Percentiles rank a stretch among this genome's conserved stretches.
Evolutionary conservation across 148 eudicot species (phyloP).

Genomic region (Spergularia marina): DNA sequence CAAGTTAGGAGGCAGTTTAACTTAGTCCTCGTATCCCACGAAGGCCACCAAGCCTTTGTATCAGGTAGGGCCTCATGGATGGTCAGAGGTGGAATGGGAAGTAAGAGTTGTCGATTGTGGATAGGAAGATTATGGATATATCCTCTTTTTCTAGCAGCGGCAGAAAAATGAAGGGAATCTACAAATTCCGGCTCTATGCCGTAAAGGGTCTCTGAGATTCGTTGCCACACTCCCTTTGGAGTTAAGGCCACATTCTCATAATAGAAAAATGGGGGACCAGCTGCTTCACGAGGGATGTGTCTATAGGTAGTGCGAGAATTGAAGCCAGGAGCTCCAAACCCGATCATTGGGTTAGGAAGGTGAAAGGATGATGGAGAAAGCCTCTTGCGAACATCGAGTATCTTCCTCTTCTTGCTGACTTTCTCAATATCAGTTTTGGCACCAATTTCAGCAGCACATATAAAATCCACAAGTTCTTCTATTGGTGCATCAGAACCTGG

Average conservation of each 20-base stretch:
- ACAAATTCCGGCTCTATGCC: slow-evolving; percentile 28
- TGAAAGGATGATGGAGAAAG: not conserved
- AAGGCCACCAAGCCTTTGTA: slow-evolving; percentile 31
- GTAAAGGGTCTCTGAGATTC: slow-evolving; percentile 19
- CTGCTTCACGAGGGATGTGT: not conserved
- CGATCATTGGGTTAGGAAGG: slow-evolving; percentile 21
- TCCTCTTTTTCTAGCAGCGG: slow-evolving; percentile 33
- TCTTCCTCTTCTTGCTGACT: slow-evolving; percentile 10
- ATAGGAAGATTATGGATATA: slow-evolving; percentile 35
- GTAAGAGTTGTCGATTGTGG: slow-evolving; percentile 18
- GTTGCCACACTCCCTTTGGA: slow-evolving; percentile 25
- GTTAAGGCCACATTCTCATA: slow-evolving; percentile 30
- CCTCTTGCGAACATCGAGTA: not conserved
- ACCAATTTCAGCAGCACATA: slow-evolving; percentile 23
- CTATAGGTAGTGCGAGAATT: not conserved
- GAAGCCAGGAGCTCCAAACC: slow-evolving; percentile 27
- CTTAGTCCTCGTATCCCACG: slow-evolving; percentile 27
- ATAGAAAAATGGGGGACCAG: slow-evolving; percentile 26
- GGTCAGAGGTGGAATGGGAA: slow-evolving; percentile 28
- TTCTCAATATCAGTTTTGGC: not conserved
- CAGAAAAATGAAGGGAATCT: slow-evolving; percentile 30
- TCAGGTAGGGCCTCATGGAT: slow-evolving; percentile 32
- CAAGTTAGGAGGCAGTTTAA: slow-evolving; percentile 30
- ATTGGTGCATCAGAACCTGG: slow-evolving; percentile 27
- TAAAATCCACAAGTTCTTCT: slow-evolving; percentile 23